These are phyloP conservation scores for Solanum piurae DNA, from an alignment of 257 asterid species.

Conservation along the genomic window DNA sequence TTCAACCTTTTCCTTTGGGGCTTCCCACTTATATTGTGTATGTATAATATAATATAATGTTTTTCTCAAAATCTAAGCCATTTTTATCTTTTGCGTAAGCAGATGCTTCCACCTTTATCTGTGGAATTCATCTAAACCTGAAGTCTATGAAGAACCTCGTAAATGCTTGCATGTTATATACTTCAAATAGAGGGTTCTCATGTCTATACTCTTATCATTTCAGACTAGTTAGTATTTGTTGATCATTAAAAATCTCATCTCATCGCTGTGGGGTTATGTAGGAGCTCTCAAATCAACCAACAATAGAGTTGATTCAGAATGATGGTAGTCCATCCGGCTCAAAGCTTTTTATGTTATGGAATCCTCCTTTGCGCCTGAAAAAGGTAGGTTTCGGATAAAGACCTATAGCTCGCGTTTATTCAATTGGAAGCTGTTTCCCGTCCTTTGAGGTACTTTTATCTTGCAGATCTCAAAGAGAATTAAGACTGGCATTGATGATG, in stretches of 20 bases:
- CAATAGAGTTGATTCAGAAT: conserved; percentile 59
- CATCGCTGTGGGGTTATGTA: neutral
- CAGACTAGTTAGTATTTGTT: neutral
- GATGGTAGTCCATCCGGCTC: conserved; percentile 97
- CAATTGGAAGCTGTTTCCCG: neutral
- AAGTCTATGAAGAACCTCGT: neutral
- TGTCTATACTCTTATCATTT: neutral
- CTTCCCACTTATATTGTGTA: neutral
- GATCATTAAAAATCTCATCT: neutral
- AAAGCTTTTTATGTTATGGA: conserved; percentile 87
- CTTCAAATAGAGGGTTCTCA: neutral
- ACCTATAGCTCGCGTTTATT: neutral
- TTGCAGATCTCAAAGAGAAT: conserved; percentile 49
- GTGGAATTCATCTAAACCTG: neutral
- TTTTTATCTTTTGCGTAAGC: neutral
- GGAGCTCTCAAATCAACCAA: conserved; percentile 66
- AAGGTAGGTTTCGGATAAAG: conserved; percentile 39
- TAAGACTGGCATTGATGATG: conserved; percentile 25
- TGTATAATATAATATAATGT: neutral
- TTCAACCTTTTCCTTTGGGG: neutral
- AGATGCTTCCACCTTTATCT: neutral
- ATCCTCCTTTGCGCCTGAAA: conserved; percentile 73
- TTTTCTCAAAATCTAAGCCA: neutral
- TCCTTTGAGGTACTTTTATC: conserved; percentile 8
- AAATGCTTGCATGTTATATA: neutral